Base-by-base conservation (phyloP, 768 basidiomycete species). In the Multifurca ochricompacta region DNA sequence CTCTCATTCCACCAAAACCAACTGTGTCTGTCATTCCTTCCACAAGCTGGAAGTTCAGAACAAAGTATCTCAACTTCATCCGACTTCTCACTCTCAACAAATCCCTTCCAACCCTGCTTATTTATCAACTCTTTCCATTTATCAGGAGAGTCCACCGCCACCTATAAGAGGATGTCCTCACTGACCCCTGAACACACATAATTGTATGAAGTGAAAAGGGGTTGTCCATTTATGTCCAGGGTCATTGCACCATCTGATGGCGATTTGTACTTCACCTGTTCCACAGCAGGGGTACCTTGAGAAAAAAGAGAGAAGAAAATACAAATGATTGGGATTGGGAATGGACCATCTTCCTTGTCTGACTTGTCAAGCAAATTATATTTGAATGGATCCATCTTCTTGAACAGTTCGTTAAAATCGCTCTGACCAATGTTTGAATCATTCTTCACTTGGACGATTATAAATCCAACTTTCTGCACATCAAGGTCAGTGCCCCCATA, bases 271-370 rank as follows among this genome's bases (percentile, higher is more conserved):
- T n/a, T n/a, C n/a, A n/a, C n/a, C n/a, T n/a, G n/a, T n/a, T n/a
- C n/a, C n/a, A n/a, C n/a, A n/a, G n/a, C n/a, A n/a, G n/a, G n/a
- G n/a, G n/a, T n/a, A n/a, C n/a, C n/a, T n/a, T n/a, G n/a, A n/a
- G n/a, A n/a, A n/a, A n/a, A 23, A 23, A 44, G 83, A 83, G 69
- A 83, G 81, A 44, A 44, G 3, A 44, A 23, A 10, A 44, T 30
- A 13, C 43, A 16, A n/a, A 44, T 31, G 43, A 44, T 44, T 5
- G 43, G 43, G 10, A 44, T 19, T 10, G 25, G n/a, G 16, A 27
- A n/a, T 5, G 27, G 2, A 2, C 1, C 9, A 4, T 3, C 6
- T n/a, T 11, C 42, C 5, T 43, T 11, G n/a, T n/a, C n/a, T n/a
- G n/a, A n/a, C 3, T 30, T 5, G 25, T 28, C 13, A 1, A 43